Evolutionary conservation across 106 monocot genomes (phyloP).

Genomic region (Hemerocallis citrina): DNA sequence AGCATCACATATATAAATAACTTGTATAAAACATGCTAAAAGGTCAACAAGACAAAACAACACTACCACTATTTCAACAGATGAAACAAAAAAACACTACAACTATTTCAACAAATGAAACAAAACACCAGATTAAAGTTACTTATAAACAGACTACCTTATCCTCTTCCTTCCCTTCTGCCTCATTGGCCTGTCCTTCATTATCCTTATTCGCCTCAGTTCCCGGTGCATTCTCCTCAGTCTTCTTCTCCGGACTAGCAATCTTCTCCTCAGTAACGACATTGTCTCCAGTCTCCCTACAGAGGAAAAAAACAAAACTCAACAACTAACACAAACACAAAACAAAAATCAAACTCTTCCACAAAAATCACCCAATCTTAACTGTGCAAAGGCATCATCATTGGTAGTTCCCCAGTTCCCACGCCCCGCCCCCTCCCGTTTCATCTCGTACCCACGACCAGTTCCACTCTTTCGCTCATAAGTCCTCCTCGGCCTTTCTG

Average conservation of each 20-base stretch:
- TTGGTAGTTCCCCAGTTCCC: conserved; percentile 76
- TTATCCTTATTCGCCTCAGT: conserved; percentile 27
- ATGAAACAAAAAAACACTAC: not conserved
- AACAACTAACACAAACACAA: conserved; percentile 2
- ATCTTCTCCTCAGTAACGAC: conserved; percentile 25
- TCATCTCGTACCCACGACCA: conserved; percentile 76
- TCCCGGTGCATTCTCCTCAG: conserved; percentile 10
- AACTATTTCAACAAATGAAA: not conserved
- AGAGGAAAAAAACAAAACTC: not conserved
- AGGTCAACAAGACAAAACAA: not conserved
- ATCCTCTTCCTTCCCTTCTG: conserved; percentile 46
- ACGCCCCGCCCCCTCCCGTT: conserved; percentile 82
- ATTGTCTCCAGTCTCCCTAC: conserved; percentile 27
- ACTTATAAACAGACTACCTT: conserved; percentile 26
- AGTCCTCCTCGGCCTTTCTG: conserved; percentile 38
- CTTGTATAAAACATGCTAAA: not conserved
- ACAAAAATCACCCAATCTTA: conserved; percentile 9
- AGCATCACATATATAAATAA: too few species aligned
- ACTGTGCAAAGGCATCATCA: conserved; percentile 62
- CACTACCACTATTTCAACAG: not conserved
- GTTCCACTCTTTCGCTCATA: conserved; percentile 82
- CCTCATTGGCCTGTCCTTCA: conserved; percentile 23
- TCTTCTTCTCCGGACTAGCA: conserved; percentile 18
- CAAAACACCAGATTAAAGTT: not conserved
- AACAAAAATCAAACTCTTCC: not conserved